Evolutionary conservation across 2,329 filamentous ascomycete species (phyloP).

Genomic region (Xylariaceae sp.): DNA sequence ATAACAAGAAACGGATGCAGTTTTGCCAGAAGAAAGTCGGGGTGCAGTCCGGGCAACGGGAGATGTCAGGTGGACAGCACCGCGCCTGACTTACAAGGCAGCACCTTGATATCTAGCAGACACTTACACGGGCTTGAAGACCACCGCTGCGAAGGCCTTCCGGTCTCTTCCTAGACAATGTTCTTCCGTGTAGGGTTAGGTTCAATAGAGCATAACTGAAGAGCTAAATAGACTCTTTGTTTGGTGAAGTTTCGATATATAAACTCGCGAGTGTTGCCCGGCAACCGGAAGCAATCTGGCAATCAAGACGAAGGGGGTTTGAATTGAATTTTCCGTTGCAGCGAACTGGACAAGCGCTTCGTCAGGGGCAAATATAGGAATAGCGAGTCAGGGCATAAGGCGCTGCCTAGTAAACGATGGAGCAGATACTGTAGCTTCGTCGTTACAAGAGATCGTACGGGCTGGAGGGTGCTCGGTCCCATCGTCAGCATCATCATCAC

Average conservation of each 20-base stretch:
- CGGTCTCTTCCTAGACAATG: background rate
- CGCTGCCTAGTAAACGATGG: conserved; percentile 2
- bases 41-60: background rate
- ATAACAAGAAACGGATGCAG: too few relatives aligned
- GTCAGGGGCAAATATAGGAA: background rate
- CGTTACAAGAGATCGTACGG: conserved; percentile 19
- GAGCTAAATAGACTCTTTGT: too few relatives aligned
- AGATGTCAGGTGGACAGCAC: background rate
- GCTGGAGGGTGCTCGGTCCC: conserved; percentile 18
- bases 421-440: conserved; percentile 1
- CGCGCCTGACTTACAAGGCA: background rate
- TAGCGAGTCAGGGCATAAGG: background rate
- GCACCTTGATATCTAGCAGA: background rate
- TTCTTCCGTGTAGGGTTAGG: background rate
- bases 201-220: conserved; percentile 4
- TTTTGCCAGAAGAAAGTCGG: background rate
- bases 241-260: background rate
- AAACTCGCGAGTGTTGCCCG: conserved; percentile 1
- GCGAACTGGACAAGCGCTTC: conserved; percentile 1
- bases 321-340: background rate
- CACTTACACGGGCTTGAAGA: conserved; percentile 9
- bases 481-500: conserved; percentile 14
- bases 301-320: background rate
- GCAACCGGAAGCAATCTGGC: background rate
- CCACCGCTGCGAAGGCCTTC: background rate